These are phyloP conservation scores for Polyplosphaeria fusca DNA, from an alignment of 495 filamentous ascomycete species.

Conservation along the genomic window DNA sequence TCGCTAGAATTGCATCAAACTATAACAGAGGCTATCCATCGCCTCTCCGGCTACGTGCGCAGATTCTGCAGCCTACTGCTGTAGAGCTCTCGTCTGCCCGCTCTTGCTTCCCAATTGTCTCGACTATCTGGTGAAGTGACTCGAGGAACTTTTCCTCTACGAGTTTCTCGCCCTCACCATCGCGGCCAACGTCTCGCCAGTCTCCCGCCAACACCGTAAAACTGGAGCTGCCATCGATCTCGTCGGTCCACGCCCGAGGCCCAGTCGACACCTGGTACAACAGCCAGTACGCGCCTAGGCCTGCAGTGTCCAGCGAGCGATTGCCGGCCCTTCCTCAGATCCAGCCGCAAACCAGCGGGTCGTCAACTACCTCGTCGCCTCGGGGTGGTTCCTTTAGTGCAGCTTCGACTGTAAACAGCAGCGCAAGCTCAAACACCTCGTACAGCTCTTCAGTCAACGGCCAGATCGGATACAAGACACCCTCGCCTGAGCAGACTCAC, in stretches of 20 bases:
- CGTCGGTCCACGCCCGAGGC: conserved; percentile 87
- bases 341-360: conserved; percentile 56
- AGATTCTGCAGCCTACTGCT: conserved; percentile 36
- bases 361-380: conserved; percentile 65
- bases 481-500: conserved; percentile 48
- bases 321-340: conserved; percentile 73
- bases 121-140: conserved; percentile 29
- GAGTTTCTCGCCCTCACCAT: conserved; percentile 16
- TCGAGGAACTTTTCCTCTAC: conserved; percentile 24
- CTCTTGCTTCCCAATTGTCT: conserved; percentile 15
- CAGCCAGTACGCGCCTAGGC: conserved; percentile 65
- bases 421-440: conserved; percentile 42
- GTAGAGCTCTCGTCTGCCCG: conserved; percentile 30
- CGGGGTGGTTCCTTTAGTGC: conserved; percentile 66
- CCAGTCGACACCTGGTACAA: conserved; percentile 77
- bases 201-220: conserved; percentile 72
- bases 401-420: conserved; percentile 42
- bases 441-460: conserved; percentile 53
- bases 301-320: conserved; percentile 70
- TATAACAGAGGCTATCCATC: conserved; percentile 27
- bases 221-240: conserved; percentile 95
- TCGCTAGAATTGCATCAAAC: conserved; percentile 13
- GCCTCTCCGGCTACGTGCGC: conserved; percentile 34
- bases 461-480: conserved; percentile 45
- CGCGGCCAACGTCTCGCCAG: conserved; percentile 22